Evolutionary conservation across 2,329 filamentous ascomycete genomes (phyloP).

Genomic region (Colletotrichum ledebouriae): DNA sequence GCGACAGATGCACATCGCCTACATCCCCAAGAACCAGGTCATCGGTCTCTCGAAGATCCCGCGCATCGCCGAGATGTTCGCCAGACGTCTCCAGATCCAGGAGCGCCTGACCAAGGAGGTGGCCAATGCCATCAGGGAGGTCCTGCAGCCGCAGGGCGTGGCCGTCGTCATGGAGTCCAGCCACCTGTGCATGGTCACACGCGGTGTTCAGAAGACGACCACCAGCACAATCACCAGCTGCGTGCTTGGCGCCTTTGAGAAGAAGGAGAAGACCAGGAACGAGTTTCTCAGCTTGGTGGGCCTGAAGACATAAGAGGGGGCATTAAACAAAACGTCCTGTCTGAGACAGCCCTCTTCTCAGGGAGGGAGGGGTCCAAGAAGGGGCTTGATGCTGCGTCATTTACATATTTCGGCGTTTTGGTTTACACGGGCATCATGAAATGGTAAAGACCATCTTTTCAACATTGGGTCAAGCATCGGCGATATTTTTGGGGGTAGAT

Average conservation of each 20-base stretch:
- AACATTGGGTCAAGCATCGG: conserved; percentile 44
- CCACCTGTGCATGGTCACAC: conserved; percentile 99
- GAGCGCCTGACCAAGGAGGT: conserved; percentile 97
- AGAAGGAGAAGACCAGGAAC: conserved; percentile 91
- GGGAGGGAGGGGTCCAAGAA: background rate
- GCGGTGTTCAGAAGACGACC: conserved; percentile 93
- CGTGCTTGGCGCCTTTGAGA: conserved; percentile 96
- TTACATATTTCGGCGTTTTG: conserved; percentile 29
- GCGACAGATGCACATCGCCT: conserved; percentile 94
- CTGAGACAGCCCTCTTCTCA: conserved; percentile 17
- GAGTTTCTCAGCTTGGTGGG: conserved; percentile 90
- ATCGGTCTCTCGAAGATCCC: conserved; percentile 97
- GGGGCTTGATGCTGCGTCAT: background rate
- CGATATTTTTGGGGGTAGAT: conserved; percentile 34
- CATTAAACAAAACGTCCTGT: background rate
- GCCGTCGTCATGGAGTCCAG: conserved; percentile 98
- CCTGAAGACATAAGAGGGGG: conserved; percentile 60
- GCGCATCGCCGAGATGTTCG: conserved; percentile 97
- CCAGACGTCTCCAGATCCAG: conserved; percentile 92
- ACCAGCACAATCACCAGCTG: conserved; percentile 94
- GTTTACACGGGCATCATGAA: conserved; percentile 35
- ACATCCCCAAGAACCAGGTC: conserved; percentile 91
- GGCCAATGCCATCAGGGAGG: conserved; percentile 91
- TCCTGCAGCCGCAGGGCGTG: conserved; percentile 93
- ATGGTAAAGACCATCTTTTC: conserved; percentile 42